Conservation (phyloP, 371 early-diverging fungal genomes). For the Zancudomyces culisetae region DNA sequence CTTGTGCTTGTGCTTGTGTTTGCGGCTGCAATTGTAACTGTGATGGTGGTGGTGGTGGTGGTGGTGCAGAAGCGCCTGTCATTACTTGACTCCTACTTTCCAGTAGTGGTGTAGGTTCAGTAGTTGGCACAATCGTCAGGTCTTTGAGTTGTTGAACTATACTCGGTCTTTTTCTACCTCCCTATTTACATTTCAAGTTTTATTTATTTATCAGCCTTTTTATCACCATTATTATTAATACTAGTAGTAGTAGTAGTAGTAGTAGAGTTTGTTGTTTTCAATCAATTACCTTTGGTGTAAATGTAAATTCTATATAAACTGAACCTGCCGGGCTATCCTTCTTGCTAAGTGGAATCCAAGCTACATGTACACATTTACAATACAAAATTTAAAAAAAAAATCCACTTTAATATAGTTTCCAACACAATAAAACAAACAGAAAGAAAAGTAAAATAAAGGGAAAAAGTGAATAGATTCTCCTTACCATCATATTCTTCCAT, state of each 20-base stretch:
- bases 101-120: background rate
- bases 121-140: constrained; percentile 8
- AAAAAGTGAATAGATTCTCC: too few species aligned
- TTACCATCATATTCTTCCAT: constrained; percentile 47
- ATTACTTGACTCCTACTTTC: background rate
- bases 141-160: constrained; percentile 5
- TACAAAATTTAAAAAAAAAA: too few species aligned
- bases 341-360: constrained; percentile 18
- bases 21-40: too few species aligned
- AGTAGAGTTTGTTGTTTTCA: background rate
- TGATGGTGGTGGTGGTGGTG: background rate
- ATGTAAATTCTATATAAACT: constrained; percentile 22
- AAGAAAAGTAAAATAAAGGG: constrained; percentile 1
- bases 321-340: constrained; percentile 17
- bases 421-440: background rate
- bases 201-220: too few species aligned
- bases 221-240: constrained; percentile 1
- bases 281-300: constrained; percentile 12
- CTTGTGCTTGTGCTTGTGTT: too few species aligned
- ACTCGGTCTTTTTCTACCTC: constrained; percentile 11
- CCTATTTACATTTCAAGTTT: too few species aligned
- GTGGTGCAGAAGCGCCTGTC: background rate
- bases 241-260: background rate
- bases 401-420: too few species aligned
- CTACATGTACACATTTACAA: too few species aligned